Evolutionary conservation across 225 moss, liverwort and hornwort genomes (phyloP).

Genomic region (Marchantia polymorpha): DNA sequence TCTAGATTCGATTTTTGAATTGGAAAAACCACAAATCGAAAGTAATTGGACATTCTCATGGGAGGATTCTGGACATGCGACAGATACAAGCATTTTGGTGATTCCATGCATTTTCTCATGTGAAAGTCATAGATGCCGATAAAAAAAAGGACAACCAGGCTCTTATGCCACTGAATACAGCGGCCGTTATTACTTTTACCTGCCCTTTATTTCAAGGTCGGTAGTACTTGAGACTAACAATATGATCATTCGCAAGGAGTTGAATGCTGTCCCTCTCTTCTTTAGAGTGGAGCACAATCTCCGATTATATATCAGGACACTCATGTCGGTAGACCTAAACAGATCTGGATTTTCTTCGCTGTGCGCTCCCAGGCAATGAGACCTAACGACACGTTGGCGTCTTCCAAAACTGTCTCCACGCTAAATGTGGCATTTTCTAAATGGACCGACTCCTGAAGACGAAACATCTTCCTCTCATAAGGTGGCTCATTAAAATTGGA

Average conservation of each 20-base stretch:
- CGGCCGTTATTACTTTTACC: slow-evolving; percentile 17
- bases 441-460: slow-evolving; percentile 16
- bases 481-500: slow-evolving; percentile 7
- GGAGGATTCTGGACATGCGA: no score
- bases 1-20: no score
- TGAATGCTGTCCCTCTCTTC: slow-evolving; percentile 11
- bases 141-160: background rate
- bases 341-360: slow-evolving; percentile 4
- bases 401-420: slow-evolving; percentile 33
- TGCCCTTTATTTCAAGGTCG: slow-evolving; percentile 15
- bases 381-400: slow-evolving; percentile 5
- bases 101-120: no score
- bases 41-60: no score
- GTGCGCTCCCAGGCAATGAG: background rate
- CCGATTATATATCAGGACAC: slow-evolving; percentile 13
- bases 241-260: slow-evolving; percentile 6
- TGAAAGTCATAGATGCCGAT: background rate
- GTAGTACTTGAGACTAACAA: slow-evolving; percentile 8
- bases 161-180: slow-evolving; percentile 9
- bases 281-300: slow-evolving; percentile 14
- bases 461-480: slow-evolving; percentile 12
- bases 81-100: no score
- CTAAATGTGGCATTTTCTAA: slow-evolving; percentile 17
- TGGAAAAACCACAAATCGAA: no score
- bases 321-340: slow-evolving; percentile 18